These are phyloP conservation scores for Comarum palustre DNA, from an alignment of 306 rosid genomes.

Conservation along the genomic window DNA sequence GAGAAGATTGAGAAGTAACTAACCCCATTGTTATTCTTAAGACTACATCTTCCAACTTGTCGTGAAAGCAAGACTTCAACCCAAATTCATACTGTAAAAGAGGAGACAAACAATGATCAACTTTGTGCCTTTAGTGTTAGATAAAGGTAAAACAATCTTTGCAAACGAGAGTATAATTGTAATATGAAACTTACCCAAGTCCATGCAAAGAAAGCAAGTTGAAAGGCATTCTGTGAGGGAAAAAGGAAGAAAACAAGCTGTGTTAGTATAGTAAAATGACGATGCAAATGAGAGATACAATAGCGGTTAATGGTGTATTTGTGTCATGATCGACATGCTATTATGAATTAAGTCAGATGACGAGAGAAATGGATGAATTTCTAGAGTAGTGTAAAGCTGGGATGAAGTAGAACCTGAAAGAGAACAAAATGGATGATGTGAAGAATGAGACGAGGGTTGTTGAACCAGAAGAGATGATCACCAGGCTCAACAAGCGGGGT, in stretches of 20 bases:
- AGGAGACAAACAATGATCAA: not conserved
- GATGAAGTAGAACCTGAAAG: constrained; percentile 25
- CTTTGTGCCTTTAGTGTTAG: not conserved
- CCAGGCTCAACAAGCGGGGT: constrained; percentile 32
- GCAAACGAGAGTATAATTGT: not conserved
- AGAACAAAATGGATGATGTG: constrained; percentile 31
- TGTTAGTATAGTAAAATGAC: not conserved
- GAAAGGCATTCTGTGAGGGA: constrained; percentile 68
- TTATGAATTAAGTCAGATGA: not conserved
- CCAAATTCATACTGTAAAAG: constrained; percentile 60
- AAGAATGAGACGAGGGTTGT: constrained; percentile 27
- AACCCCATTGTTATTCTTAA: constrained; percentile 78
- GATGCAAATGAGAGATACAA: not conserved
- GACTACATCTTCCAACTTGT: constrained; percentile 43
- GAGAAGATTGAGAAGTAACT: not conserved
- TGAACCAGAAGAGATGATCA: constrained; percentile 35
- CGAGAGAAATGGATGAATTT: not conserved
- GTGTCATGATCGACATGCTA: not conserved
- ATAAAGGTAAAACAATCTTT: not conserved
- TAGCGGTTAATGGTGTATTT: not conserved
- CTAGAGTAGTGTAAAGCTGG: not conserved
- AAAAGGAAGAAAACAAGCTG: not conserved
- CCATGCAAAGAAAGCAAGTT: constrained; percentile 82
- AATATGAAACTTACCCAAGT: constrained; percentile 38
- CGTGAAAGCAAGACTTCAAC: constrained; percentile 55